Evolutionary conservation across 192 early-diverging fungal genomes (phyloP), one percentile per base, ranked within the genome.

Genomic region (Umbelopsis sp.): DNA sequence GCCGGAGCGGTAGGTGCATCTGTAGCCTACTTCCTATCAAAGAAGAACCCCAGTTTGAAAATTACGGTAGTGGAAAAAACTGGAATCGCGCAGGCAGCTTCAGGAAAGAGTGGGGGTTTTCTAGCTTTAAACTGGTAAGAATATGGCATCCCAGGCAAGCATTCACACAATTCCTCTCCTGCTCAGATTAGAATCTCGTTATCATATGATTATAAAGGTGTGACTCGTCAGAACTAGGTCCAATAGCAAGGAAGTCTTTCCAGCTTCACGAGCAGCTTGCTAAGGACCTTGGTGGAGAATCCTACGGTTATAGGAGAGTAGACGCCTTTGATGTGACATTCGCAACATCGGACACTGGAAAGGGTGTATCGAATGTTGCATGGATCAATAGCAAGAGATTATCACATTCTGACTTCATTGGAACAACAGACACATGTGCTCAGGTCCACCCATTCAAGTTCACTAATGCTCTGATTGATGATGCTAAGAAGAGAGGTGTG

Each of bases 61-160:
- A 59, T 85, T 1, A 84, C 83, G 0, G 70, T 85, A 7, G 54
- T 85, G 44, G 83, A 85, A 65, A 70, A 76, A 56, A 77, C 77
- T 3, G 76, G 52, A 12, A 71, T 85, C n/a, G 83, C 80, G 4
- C 72, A 70, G 22, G 79, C 72, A 20, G 80, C 80, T 25, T 81
- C 78, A 21, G 83, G 83, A 7, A 81, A 79, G 66, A 77, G 83
- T 24, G 83, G 83, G 52, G 83, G 83, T 22, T 85, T 85, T 59
- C 71, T 85, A 7, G 71, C 82, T 45, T 59, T 69, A 41, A 75
- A 84, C 66, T 84, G 82, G 82, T 70, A 76, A 43, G 32, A 29
- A 7, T 36, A 41, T 11, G 38, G 4, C 38, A 41, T 11, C 7
- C 2, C 1, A n/a, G 82, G 82, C 65, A 71, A 43, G 32, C 10